Conservation (phyloP, 2,329 filamentous ascomycete genomes). For the Aureobasidium mangrovei region DNA sequence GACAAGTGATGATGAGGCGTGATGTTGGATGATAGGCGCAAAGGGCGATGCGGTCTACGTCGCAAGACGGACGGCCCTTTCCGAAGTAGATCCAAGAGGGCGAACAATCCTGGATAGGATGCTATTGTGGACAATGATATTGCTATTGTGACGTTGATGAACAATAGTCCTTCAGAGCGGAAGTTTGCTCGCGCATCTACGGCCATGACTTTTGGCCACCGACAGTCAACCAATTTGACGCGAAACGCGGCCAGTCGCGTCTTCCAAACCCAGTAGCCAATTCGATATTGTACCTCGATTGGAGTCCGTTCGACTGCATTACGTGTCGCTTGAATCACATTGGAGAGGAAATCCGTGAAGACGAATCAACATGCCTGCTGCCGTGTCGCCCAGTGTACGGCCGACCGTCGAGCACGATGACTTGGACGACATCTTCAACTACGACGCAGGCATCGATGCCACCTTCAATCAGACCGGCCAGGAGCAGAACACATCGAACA, state of each 20-base stretch:
- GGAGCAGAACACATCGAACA: slow-evolving; percentile 35
- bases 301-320: too few species aligned
- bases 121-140: not conserved
- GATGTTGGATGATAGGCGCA: not conserved
- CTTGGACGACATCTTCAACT: slow-evolving; percentile 65
- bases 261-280: slow-evolving; percentile 1
- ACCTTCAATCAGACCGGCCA: slow-evolving; percentile 37
- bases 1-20: not conserved
- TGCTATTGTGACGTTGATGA: not conserved
- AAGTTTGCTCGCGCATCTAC: slow-evolving; percentile 6
- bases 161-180: not conserved
- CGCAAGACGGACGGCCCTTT: not conserved
- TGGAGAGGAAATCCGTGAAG: too few species aligned
- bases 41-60: not conserved
- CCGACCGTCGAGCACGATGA: slow-evolving; percentile 32
- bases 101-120: not conserved
- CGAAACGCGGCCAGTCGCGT: slow-evolving; percentile 1
- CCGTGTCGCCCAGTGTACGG: slow-evolving; percentile 19
- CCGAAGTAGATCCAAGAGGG: not conserved
- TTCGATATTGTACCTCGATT: too few species aligned
- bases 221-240: not conserved
- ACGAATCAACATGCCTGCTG: slow-evolving; percentile 22
- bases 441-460: slow-evolving; percentile 53
- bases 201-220: slow-evolving; percentile 3
- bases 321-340: too few species aligned